A percentile compares a stretch with the other conserved stretches of the same genome.
Evolutionary conservation across 2,329 filamentous ascomycete genomes (phyloP).

Genomic region (Ophiostoma ulmi): DNA sequence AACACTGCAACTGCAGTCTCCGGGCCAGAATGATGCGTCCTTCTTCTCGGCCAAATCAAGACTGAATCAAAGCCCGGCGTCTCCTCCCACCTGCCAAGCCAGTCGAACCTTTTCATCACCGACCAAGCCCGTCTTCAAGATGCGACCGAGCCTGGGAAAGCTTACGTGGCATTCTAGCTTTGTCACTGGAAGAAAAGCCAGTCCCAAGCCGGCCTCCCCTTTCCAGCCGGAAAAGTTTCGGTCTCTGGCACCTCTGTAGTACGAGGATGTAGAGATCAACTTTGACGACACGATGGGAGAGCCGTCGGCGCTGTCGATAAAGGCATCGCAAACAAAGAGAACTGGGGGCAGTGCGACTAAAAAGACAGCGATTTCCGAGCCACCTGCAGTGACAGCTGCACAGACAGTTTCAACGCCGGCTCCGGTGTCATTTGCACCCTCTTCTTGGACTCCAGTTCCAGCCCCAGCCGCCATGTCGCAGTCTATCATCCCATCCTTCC

Average conservation of each 20-base stretch:
- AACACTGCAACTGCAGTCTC: not conserved
- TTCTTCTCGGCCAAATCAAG: not conserved
- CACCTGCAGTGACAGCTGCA: not conserved
- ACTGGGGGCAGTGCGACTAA: too few species aligned
- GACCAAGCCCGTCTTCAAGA: not conserved
- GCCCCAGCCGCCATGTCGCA: too few species aligned
- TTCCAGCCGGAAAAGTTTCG: not conserved
- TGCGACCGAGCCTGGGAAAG: not conserved
- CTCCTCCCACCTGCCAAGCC: not conserved
- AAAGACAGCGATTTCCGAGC: not conserved
- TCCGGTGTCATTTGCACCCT: too few species aligned
- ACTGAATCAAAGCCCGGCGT: not conserved
- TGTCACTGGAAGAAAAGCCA: not conserved
- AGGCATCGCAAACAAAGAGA: too few species aligned
- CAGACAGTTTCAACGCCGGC: not conserved
- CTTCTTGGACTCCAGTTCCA: too few species aligned
- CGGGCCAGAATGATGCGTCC: not conserved
- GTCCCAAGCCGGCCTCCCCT: not conserved
- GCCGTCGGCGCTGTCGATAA: not conserved
- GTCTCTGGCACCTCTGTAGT: not conserved
- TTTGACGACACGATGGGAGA: not conserved
- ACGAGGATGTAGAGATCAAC: conserved; percentile 1
- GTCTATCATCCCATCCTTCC: too few species aligned
- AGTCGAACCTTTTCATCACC: not conserved
- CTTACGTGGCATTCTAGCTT: not conserved